These are phyloP conservation scores for Carex sylvatica DNA, from an alignment of 202 grass and related monocot genomes.

Conservation along the genomic window DNA sequence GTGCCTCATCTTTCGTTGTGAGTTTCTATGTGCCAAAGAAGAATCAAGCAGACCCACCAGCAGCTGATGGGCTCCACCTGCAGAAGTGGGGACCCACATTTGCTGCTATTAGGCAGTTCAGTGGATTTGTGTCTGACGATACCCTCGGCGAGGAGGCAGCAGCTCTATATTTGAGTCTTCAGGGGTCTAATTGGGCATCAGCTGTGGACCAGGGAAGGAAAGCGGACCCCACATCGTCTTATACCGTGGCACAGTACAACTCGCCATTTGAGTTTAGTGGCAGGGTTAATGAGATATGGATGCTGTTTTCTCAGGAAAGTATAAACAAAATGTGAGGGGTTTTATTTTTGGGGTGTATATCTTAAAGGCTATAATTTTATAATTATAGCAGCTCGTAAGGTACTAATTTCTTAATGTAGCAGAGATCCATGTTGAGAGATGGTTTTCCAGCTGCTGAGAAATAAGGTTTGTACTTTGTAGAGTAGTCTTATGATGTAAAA, in stretches of 20 bases:
- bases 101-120: constrained; percentile 70
- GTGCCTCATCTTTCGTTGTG: constrained; percentile 63
- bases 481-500: neutral
- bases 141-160: constrained; percentile 59
- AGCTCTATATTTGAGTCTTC: constrained; percentile 54
- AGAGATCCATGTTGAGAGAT: neutral
- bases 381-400: neutral
- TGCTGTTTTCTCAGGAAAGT: constrained; percentile 49
- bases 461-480: neutral
- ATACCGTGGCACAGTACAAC: constrained; percentile 90
- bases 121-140: constrained; percentile 58
- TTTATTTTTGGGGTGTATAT: neutral
- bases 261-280: constrained; percentile 83
- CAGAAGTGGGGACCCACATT: constrained; percentile 56
- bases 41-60: constrained; percentile 69
- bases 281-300: constrained; percentile 94
- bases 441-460: neutral
- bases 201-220: constrained; percentile 42
- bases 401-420: neutral
- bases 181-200: constrained; percentile 67
- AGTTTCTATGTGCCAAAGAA: constrained; percentile 83
- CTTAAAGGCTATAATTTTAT: neutral
- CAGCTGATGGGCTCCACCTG: constrained; percentile 53
- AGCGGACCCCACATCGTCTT: constrained; percentile 28
- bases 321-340: constrained; percentile 9